phyloP scores from a whole-genome alignment of 2,329 filamentous ascomycete species.

The Diaporthe capsici region DNA sequence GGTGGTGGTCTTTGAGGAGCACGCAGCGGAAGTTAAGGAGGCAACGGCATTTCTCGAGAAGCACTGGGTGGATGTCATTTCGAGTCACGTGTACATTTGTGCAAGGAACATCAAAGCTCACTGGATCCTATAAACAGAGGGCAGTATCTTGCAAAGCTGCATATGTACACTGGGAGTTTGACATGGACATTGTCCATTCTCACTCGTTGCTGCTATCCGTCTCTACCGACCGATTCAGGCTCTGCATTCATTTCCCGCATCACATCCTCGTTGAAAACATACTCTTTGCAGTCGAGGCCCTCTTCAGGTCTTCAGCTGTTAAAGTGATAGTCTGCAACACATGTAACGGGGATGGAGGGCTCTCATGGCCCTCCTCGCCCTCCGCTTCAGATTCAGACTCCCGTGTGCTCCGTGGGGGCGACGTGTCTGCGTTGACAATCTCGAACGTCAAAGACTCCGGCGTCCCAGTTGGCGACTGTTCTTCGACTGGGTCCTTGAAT shows the following conservation, averaged over 20 bases:
- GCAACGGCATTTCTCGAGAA: not conserved
- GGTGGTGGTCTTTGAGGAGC: not conserved
- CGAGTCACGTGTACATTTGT: rapidly evolving
- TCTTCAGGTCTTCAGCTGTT: not conserved
- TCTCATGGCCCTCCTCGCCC: not conserved
- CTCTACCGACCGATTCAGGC: not conserved
- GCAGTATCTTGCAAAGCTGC: not conserved
- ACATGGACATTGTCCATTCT: not conserved
- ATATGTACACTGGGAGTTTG: not conserved
- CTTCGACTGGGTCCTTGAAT: conserved; percentile 2
- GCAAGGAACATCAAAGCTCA: not conserved
- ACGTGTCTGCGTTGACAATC: not conserved
- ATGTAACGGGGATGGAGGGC: not conserved
- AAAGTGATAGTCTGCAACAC: conserved; percentile 6
- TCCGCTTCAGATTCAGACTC: not conserved
- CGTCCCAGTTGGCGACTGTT: not conserved
- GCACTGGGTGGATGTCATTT: not conserved
- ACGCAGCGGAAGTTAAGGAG: not conserved
- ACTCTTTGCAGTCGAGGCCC: not conserved
- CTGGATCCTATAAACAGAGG: not conserved
- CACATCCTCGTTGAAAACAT: not conserved
- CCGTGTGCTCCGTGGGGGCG: not conserved
- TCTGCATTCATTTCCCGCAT: not conserved
- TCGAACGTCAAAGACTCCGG: not conserved
- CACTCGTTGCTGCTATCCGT: rapidly evolving